Conservation (phyloP, 2,329 filamentous ascomycete genomes). For the Aspergillus fumigatus region DNA sequence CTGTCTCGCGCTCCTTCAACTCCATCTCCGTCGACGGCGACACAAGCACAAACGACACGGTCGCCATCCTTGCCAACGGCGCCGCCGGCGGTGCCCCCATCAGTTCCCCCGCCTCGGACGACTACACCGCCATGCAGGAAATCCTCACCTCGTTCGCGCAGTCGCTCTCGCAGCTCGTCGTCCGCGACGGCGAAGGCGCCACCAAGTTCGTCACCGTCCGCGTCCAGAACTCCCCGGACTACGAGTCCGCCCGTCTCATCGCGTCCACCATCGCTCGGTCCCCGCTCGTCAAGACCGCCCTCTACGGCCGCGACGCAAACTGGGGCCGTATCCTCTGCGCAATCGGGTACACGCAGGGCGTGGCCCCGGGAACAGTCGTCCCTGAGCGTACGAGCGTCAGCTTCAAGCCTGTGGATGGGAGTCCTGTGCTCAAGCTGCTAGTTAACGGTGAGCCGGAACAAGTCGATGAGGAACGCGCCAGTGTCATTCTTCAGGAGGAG, state of each 20-base stretch:
- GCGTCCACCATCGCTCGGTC: conserved; percentile 86
- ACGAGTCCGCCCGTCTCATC: conserved; percentile 69
- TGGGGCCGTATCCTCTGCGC: conserved; percentile 97
- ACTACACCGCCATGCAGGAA: conserved; percentile 66
- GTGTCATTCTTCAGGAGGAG: conserved; percentile 57
- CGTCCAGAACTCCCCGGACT: conserved; percentile 67
- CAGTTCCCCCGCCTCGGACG: conserved; percentile 47
- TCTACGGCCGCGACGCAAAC: conserved; percentile 97
- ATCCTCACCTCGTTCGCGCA: conserved; percentile 73
- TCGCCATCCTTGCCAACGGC: conserved; percentile 92
- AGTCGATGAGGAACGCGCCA: conserved; percentile 58
- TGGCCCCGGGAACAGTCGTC: conserved; percentile 44
- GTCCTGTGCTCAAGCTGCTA: conserved; percentile 53
- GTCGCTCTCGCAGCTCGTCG: conserved; percentile 84
- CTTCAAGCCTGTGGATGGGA: conserved; percentile 57
- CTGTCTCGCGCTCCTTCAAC: conserved; percentile 86
- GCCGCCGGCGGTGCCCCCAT: conserved; percentile 72
- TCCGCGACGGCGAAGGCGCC: conserved; percentile 93
- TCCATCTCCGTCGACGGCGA: conserved; percentile 95
- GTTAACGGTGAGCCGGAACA: conserved; percentile 58
- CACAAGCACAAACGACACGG: conserved; percentile 94
- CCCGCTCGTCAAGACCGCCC: conserved; percentile 90
- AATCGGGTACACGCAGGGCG: conserved; percentile 68
- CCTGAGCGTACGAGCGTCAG: conserved; percentile 56
- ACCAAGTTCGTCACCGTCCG: conserved; percentile 97